Evolutionary conservation across 306 rosid genomes (phyloP).

Genomic region (Ochetophila trinervis): DNA sequence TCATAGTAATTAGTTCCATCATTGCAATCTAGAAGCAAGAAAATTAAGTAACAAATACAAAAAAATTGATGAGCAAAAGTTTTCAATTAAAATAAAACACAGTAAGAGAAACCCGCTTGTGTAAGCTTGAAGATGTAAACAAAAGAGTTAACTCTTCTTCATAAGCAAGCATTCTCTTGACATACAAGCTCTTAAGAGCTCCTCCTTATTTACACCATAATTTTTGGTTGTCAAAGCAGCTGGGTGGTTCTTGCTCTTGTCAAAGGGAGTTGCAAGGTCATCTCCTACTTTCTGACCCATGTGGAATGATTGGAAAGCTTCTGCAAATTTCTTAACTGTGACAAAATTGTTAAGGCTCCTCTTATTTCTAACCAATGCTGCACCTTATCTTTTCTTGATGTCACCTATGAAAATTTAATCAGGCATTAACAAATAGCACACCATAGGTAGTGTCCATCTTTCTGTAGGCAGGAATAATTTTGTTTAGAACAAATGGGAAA

Average conservation of each 20-base stretch:
- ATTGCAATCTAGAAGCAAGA: slow-evolving; percentile 23
- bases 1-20: slow-evolving; percentile 44
- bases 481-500: background rate
- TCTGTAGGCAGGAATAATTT: background rate
- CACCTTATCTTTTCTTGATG: slow-evolving; percentile 71
- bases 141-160: slow-evolving; percentile 65
- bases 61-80: background rate
- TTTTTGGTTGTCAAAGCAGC: slow-evolving; percentile 58
- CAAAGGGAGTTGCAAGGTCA: slow-evolving; percentile 44
- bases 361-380: slow-evolving; percentile 66
- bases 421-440: background rate
- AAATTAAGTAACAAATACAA: background rate
- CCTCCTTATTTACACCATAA: slow-evolving; percentile 47
- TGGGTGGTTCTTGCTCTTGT: slow-evolving; percentile 49
- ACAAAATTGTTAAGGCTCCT: slow-evolving; percentile 49
- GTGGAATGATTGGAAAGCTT: slow-evolving; percentile 47
- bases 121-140: slow-evolving; percentile 63
- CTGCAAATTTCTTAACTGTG: slow-evolving; percentile 48
- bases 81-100: background rate
- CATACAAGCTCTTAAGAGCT: slow-evolving; percentile 57
- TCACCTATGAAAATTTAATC: background rate
- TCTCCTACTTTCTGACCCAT: slow-evolving; percentile 43
- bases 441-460: background rate
- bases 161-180: slow-evolving; percentile 65
- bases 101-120: slow-evolving; percentile 19